phyloP scores from a whole-genome alignment of 345 rosid species.

The Arabidopsis suecica region DNA sequence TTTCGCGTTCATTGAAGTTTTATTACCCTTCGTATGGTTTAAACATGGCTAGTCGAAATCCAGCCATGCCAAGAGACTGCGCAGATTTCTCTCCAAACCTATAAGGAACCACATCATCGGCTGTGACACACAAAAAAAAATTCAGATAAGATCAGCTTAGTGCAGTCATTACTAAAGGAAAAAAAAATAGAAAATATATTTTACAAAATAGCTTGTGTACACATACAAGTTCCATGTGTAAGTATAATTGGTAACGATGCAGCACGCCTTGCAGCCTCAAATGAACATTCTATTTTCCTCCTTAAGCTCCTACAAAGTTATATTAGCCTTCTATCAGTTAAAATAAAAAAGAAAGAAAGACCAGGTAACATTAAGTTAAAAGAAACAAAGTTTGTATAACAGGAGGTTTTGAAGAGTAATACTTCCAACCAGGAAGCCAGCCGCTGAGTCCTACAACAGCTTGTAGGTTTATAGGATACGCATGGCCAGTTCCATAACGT shows the following conservation, averaged over 20 bases:
- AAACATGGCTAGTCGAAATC: conserved; percentile 72
- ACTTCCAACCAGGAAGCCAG: conserved; percentile 97
- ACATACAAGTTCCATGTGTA: conserved; percentile 70
- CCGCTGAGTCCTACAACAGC: conserved; percentile 71
- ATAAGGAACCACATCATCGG: conserved; percentile 80
- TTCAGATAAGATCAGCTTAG: conserved; percentile 18
- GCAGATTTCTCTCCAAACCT: conserved; percentile 85
- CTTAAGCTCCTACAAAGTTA: conserved; percentile 53
- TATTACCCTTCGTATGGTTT: conserved; percentile 76
- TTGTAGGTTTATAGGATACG: conserved; percentile 65
- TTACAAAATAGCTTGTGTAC: conserved; percentile 1
- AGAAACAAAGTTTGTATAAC: conserved; percentile 1
- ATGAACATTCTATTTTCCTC: conserved; percentile 66
- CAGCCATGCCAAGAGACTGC: conserved; percentile 59
- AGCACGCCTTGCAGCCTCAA: conserved; percentile 70
- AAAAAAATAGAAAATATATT: neutral
- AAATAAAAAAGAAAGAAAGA: neutral
- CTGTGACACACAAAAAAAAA: conserved; percentile 46
- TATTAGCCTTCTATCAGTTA: conserved; percentile 9
- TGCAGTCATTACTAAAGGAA: neutral
- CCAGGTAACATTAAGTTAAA: neutral
- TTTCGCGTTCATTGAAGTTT: neutral
- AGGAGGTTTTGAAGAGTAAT: conserved; percentile 10
- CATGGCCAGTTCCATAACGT: conserved; percentile 70
- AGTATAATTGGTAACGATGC: conserved; percentile 68